Evolutionary conservation across 306 rosid species (phyloP).

Genomic region (Clitoria ternatea): DNA sequence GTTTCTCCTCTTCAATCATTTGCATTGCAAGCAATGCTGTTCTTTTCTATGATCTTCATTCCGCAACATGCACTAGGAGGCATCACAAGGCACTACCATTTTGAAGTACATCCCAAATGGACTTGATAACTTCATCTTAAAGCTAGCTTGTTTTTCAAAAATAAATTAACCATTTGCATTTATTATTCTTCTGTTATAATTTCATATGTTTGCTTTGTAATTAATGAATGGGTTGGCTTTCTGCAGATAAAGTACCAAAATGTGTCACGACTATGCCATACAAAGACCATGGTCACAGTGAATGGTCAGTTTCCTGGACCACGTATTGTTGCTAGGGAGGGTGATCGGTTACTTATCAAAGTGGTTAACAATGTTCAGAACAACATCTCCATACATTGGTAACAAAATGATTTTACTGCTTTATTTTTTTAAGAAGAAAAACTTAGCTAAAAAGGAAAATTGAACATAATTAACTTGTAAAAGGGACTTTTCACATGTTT

Average conservation of each 20-base stretch:
- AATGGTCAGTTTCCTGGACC: conserved; percentile 71
- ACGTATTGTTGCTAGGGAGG: conserved; percentile 55
- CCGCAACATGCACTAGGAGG: conserved; percentile 41
- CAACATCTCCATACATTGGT: conserved; percentile 66
- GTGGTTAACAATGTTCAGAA: conserved; percentile 50
- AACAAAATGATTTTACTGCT: neutral
- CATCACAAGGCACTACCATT: conserved; percentile 56
- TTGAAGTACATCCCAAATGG: conserved; percentile 37
- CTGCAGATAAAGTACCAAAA: conserved; percentile 43
- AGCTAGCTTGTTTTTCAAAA: neutral
- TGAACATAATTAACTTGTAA: neutral
- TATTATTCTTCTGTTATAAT: neutral
- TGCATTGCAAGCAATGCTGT: neutral
- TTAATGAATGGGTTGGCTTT: neutral
- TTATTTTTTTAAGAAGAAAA: neutral
- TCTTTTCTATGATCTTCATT: conserved; percentile 24
- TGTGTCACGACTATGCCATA: conserved; percentile 56
- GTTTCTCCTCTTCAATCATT: neutral
- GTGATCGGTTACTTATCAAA: conserved; percentile 45
- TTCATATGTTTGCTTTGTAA: neutral
- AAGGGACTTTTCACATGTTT: neutral
- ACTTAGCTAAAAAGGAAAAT: neutral
- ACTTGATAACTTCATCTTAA: neutral
- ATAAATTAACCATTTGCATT: neutral
- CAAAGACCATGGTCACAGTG: conserved; percentile 50